phyloP scores from a whole-genome alignment of 345 rosid genomes.

The Capsella bursapastoris region DNA sequence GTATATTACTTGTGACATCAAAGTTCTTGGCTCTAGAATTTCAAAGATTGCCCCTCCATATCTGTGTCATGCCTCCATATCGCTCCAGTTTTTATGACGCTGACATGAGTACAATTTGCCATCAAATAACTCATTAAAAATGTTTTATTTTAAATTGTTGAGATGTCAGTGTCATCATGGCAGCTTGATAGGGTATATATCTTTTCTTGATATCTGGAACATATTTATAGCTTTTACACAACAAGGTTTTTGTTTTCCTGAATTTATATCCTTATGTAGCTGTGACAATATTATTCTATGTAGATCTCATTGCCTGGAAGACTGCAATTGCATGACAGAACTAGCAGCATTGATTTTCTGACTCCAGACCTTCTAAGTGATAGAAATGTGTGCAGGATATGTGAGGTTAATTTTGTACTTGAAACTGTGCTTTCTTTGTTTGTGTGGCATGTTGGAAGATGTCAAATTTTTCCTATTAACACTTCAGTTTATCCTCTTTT shows the following conservation, averaged over 20 bases:
- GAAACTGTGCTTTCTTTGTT: slow-evolving; percentile 24
- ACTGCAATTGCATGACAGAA: slow-evolving; percentile 76
- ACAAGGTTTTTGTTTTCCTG: slow-evolving; percentile 10
- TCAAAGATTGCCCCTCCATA: slow-evolving; percentile 16
- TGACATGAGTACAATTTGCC: slow-evolving; percentile 13
- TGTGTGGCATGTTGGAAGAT: slow-evolving; percentile 30
- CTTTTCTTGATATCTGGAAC: slow-evolving; percentile 21
- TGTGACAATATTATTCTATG: slow-evolving; percentile 14
- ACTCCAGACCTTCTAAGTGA: slow-evolving; percentile 67
- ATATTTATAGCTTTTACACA: slow-evolving; percentile 24
- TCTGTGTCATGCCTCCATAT: slow-evolving; percentile 8
- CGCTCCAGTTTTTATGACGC: background rate
- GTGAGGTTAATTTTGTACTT: slow-evolving; percentile 57
- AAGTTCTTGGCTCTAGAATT: background rate
- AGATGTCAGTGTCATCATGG: slow-evolving; percentile 20
- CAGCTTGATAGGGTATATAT: slow-evolving; percentile 13
- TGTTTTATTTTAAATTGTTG: background rate
- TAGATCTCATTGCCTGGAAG: slow-evolving; percentile 76
- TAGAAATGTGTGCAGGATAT: slow-evolving; percentile 55
- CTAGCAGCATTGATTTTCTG: slow-evolving; percentile 70
- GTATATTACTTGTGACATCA: slow-evolving; percentile 47
- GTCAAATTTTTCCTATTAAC: background rate
- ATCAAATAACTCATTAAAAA: background rate
- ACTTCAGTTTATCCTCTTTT: slow-evolving; percentile 23
- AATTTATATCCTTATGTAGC: slow-evolving; percentile 18